These are phyloP conservation scores for Solanum tarapatanum DNA, from an alignment of 257 asterid species.

Conservation along the genomic window DNA sequence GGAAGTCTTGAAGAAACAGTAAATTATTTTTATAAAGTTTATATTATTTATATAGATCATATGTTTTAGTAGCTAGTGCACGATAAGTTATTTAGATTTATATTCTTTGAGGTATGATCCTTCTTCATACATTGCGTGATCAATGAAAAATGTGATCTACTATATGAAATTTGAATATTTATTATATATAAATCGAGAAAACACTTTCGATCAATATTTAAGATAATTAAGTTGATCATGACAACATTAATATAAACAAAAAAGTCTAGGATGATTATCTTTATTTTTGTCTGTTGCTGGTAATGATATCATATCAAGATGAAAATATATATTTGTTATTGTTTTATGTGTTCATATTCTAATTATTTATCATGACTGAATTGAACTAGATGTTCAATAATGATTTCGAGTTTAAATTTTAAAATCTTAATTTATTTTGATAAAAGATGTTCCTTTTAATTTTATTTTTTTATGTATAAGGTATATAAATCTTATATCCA, in stretches of 20 bases:
- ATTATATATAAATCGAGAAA: neutral
- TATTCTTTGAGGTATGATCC: neutral
- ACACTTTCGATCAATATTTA: accelerated
- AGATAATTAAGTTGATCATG: neutral
- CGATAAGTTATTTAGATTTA: neutral
- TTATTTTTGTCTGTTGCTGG: neutral
- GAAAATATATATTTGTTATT: neutral
- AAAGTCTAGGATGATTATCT: neutral
- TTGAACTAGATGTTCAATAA: neutral
- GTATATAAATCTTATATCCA: neutral
- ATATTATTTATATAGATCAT: neutral
- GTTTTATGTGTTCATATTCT: constrained; percentile 9
- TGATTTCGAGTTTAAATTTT: neutral
- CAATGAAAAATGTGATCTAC: neutral
- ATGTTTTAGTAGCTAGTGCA: neutral
- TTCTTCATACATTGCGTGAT: neutral
- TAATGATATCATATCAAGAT: neutral
- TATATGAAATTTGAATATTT: too few species aligned
- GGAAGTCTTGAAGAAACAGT: too few species aligned
- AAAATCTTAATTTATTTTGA: neutral
- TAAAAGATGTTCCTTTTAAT: neutral
- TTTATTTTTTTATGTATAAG: too few species aligned
- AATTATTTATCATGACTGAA: constrained; percentile 1
- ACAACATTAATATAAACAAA: neutral
- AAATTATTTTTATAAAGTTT: neutral